Evolutionary conservation across 805 yeast genomes (phyloP).

Genomic region (Candida yuanshanica): DNA sequence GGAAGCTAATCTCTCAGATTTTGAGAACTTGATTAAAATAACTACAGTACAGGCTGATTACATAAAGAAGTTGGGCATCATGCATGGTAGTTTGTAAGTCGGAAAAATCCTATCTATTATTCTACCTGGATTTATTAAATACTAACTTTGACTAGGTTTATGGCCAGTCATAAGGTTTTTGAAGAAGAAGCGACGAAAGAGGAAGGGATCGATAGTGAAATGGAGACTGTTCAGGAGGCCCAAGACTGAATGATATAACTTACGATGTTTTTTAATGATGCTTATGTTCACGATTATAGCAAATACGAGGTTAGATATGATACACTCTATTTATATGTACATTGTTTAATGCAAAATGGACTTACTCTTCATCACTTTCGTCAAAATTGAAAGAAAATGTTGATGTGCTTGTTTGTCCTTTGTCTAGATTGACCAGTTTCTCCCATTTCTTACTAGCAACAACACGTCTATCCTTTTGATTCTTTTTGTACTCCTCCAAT

Average conservation of each 20-base stretch:
- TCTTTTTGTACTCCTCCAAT: slow-evolving; percentile 22
- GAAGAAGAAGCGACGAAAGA: slow-evolving; percentile 21
- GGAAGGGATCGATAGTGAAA: slow-evolving; percentile 3
- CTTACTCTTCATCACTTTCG: slow-evolving; percentile 18
- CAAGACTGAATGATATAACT: no score
- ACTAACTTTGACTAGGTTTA: slow-evolving; percentile 9
- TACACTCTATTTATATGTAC: no score
- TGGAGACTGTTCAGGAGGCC: neutral
- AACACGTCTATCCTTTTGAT: slow-evolving; percentile 13
- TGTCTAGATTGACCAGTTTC: slow-evolving; percentile 22
- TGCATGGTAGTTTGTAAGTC: slow-evolving; percentile 49
- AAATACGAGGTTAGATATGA: no score
- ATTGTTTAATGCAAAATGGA: no score
- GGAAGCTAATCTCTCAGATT: slow-evolving; percentile 49
- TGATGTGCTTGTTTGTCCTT: neutral
- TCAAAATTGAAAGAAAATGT: slow-evolving; percentile 23
- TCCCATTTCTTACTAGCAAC: slow-evolving; percentile 53
- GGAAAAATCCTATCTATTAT: no score
- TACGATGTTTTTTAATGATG: neutral
- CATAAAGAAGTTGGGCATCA: slow-evolving; percentile 47
- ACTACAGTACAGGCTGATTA: slow-evolving; percentile 48
- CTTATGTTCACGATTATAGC: neutral
- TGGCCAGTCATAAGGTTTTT: slow-evolving; percentile 25
- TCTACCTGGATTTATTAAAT: neutral
- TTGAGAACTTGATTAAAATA: slow-evolving; percentile 44